A percentile compares a stretch with the other conserved stretches of the same genome.
Evolutionary conservation across 305 asterid genomes (phyloP).

Genomic region (Fraxinus velutina): DNA sequence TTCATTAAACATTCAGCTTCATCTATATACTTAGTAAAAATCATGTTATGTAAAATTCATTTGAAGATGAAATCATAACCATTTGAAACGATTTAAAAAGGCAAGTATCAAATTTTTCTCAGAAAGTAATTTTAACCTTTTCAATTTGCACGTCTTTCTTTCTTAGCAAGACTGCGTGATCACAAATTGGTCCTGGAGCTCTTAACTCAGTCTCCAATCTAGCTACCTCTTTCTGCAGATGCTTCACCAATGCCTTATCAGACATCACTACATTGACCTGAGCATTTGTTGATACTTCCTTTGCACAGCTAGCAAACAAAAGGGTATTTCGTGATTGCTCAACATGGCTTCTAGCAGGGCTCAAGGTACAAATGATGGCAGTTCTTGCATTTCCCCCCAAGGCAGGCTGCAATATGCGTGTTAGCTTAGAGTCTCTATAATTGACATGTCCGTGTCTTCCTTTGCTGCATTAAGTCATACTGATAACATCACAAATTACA

Average conservation of each 20-base stretch:
- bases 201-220: conserved; percentile 86
- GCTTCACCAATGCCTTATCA: conserved; percentile 96
- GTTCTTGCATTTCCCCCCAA: conserved; percentile 98
- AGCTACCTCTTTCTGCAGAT: conserved; percentile 91
- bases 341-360: conserved; percentile 89
- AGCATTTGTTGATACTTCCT: conserved; percentile 93
- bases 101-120: not conserved
- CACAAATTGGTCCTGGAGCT: conserved; percentile 70
- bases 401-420: conserved; percentile 90
- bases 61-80: not conserved
- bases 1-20: conserved; percentile 9
- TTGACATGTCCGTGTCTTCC: conserved; percentile 87
- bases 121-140: conserved; percentile 48
- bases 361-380: conserved; percentile 87
- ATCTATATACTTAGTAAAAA: not conserved
- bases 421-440: conserved; percentile 93
- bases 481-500: conserved; percentile 1
- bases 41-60: not conserved
- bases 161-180: conserved; percentile 59
- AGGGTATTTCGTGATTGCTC: conserved; percentile 98
- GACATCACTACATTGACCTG: conserved; percentile 96
- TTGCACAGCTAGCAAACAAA: conserved; percentile 86
- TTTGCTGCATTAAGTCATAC: conserved; percentile 59
- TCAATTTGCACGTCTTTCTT: conserved; percentile 87
- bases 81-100: not conserved